These are phyloP conservation scores for Fraxinus cuspidata DNA, from an alignment of 257 asterid species.

Conservation along the genomic window DNA sequence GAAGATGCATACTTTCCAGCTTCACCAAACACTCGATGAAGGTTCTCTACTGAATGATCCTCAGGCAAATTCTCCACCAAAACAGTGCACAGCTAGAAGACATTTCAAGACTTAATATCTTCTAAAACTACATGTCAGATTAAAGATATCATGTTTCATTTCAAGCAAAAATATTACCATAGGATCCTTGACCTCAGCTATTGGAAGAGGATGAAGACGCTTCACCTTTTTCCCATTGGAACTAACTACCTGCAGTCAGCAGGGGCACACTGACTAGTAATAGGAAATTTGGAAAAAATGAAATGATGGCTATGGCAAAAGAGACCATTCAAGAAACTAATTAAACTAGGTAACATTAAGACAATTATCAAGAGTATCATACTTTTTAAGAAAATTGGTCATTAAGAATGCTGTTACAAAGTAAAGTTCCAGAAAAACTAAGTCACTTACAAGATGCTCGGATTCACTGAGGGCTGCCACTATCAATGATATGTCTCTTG, in stretches of 20 bases:
- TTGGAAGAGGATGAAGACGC: conserved; percentile 73
- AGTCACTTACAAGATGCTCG: conserved; percentile 66
- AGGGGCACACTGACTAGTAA: conserved; percentile 28
- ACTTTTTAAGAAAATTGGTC: neutral
- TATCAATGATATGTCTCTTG: conserved; percentile 60
- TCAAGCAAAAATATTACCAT: conserved; percentile 48
- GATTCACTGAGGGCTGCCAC: conserved; percentile 83
- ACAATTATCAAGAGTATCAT: neutral
- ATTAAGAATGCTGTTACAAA: conserved; percentile 7
- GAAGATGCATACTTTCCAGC: conserved; percentile 75
- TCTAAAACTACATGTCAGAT: neutral
- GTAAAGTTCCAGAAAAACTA: conserved; percentile 13
- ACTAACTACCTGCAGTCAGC: conserved; percentile 71
- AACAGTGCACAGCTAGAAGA: conserved; percentile 79
- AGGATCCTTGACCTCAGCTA: conserved; percentile 71
- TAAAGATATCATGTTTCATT: conserved; percentile 16
- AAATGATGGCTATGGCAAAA: neutral
- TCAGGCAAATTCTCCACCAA: conserved; percentile 95
- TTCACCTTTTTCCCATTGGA: conserved; percentile 78
- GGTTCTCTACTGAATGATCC: conserved; percentile 90
- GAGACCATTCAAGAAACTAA: conserved; percentile 9
- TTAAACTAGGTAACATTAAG: conserved; percentile 7
- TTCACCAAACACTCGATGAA: conserved; percentile 71
- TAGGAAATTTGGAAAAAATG: conserved; percentile 7
- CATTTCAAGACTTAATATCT: conserved; percentile 17